These are phyloP conservation scores for Fusarium neocosmosporiellum DNA, from an alignment of 2,329 filamentous ascomycete genomes.

Conservation along the genomic window DNA sequence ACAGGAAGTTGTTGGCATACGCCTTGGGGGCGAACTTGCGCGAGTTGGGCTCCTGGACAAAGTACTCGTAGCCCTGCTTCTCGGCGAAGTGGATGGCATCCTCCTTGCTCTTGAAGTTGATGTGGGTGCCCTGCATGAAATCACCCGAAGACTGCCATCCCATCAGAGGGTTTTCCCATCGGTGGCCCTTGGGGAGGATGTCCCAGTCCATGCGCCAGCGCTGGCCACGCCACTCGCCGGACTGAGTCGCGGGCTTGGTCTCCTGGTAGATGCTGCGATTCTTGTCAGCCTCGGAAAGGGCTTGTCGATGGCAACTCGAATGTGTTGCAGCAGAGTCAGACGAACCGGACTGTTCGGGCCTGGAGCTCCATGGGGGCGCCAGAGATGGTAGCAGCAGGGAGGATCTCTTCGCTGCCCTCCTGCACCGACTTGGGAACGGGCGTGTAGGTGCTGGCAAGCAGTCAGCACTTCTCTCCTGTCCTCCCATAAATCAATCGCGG, in stretches of 20 bases:
- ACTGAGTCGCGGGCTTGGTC: conserved; percentile 95
- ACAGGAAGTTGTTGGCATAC: conserved; percentile 96
- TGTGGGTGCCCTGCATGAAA: conserved; percentile 91
- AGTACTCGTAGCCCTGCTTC: conserved; percentile 99
- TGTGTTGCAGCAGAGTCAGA: conserved; percentile 7
- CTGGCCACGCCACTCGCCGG: conserved; percentile 84
- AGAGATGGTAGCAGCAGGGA: conserved; percentile 87
- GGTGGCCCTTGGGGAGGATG: conserved; percentile 87
- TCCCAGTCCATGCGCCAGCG: conserved; percentile 99
- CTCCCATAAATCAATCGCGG: conserved; percentile 6
- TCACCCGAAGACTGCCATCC: conserved; percentile 98
- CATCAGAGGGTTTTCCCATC: conserved; percentile 99
- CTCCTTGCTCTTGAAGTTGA: conserved; percentile 93
- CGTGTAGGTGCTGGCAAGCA: conserved; percentile 77
- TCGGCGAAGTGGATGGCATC: conserved; percentile 95
- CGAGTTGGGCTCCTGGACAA: conserved; percentile 95
- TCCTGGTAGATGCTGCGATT: conserved; percentile 85
- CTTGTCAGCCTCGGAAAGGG: conserved; percentile 14
- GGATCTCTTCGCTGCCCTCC: conserved; percentile 86
- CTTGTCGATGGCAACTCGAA: not conserved
- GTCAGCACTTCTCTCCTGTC: conserved; percentile 31
- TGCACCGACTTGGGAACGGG: conserved; percentile 90
- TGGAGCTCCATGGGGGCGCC: conserved; percentile 95
- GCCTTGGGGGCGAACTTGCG: conserved; percentile 88
- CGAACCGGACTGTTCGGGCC: conserved; percentile 91